Base-by-base conservation (phyloP, 83 land plant species). In the Thuja plicata region DNA sequence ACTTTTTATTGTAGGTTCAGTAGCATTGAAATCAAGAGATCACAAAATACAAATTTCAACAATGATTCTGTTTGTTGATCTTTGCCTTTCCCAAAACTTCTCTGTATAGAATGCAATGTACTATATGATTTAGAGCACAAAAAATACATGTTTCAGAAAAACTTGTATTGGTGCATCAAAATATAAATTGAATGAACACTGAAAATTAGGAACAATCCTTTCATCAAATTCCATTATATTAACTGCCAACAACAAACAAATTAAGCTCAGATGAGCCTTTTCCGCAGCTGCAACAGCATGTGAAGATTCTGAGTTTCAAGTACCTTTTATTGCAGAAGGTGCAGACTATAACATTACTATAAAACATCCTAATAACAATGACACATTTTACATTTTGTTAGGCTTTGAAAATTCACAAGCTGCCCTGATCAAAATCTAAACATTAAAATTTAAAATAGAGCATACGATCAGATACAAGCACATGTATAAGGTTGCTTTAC, bases 161-260 rank as follows among this genome's bases (percentile, higher is more conserved):
- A 27, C 32, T 66, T 27, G 10, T 8, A 27, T 10, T 66, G 73
- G 9, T 66, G 7, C 11, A 24, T 66, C 73, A 66, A 66, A 66
- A 66, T 66, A 66, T 66, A 66, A 9, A 66, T 8, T 66, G 2
- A 66, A 66, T 66, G 27, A 5, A 27, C 79, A 13, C 17, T 34
- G 34, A 12, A 76, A 76, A 32, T 27, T 83, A 46, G 55, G 55
- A 46, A 34, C 15, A 45, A 45, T 45, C 34, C 34, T 45, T 40
- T 3, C 54, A 27, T 52, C 30, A 46, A 13, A 46, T 45, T 30
- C 34, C 48, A 3, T 83, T 45, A 83, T n/a, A n/a, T 46, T 45
- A 83, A 12, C 55, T 48, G 16, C 85, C 85, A 27, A 83, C 5
- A n/a, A 46, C 54, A 82, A 82, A 83, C 55, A 83, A 83, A 24